These are phyloP conservation scores for Trypethelium eluteriae DNA, from an alignment of 495 filamentous ascomycete species.

Conservation along the genomic window DNA sequence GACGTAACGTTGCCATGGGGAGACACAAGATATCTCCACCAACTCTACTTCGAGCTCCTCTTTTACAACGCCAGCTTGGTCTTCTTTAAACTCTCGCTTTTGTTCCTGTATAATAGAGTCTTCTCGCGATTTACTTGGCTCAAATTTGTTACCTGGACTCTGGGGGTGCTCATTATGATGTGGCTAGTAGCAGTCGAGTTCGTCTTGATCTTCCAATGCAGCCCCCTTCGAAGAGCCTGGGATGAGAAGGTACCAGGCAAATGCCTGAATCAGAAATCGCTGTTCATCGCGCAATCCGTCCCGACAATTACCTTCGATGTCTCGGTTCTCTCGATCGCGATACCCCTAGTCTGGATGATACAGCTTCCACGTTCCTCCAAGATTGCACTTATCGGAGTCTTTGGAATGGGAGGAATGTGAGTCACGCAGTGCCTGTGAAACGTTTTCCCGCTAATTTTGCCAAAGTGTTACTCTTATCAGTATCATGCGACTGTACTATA, in stretches of 20 bases:
- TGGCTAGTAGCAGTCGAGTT: background rate
- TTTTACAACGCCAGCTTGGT: background rate
- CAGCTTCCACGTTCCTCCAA: background rate
- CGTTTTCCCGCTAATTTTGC: too few species aligned
- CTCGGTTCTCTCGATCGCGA: background rate
- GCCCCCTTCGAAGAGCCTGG: background rate
- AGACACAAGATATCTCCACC: background rate
- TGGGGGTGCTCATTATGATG: background rate
- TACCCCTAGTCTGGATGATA: slow-evolving; percentile 3
- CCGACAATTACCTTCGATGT: background rate
- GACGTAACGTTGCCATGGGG: background rate
- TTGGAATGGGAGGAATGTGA: slow-evolving; percentile 1
- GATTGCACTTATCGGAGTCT: background rate
- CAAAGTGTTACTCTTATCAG: slow-evolving; percentile 4
- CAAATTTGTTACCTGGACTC: background rate
- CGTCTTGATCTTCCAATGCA: background rate
- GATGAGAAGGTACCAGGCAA: background rate
- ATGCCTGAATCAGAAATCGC: background rate
- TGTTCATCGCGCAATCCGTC: background rate
- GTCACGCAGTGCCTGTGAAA: background rate
- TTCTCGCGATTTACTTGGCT: background rate
- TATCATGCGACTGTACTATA: background rate
- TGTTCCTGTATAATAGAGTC: background rate
- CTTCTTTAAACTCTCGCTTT: background rate
- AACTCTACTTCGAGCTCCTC: background rate